Conservation (phyloP, 768 basidiomycete species). For the Pleurotus salmoneostramineus region DNA sequence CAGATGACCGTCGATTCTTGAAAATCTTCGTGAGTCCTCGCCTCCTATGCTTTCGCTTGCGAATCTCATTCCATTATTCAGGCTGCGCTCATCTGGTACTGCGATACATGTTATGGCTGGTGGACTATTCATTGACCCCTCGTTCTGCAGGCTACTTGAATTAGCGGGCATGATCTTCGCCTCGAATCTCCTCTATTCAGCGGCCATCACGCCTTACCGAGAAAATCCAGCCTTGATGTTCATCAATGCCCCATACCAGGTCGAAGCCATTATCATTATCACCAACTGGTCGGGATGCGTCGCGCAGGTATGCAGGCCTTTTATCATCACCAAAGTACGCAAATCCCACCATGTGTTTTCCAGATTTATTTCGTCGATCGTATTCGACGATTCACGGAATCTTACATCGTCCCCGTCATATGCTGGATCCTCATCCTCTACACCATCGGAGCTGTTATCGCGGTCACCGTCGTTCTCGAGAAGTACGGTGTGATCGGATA, state of each 20-base stretch:
- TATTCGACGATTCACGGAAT: background rate
- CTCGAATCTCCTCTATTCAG: background rate
- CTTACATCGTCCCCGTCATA: background rate
- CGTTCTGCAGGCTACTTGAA: background rate
- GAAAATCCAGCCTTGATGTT: background rate
- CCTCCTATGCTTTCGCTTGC: background rate
- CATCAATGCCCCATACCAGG: background rate
- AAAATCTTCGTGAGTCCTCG: constrained; percentile 9
- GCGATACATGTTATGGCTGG: background rate
- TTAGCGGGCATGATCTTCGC: background rate
- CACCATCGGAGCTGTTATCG: background rate
- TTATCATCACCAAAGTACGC: background rate
- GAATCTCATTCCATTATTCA: background rate
- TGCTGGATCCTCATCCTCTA: background rate
- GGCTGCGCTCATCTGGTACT: background rate
- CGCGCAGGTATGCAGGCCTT: background rate
- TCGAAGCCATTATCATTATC: background rate
- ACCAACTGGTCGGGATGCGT: background rate
- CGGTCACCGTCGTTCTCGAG: background rate
- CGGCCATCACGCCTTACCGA: background rate
- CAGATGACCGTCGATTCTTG: background rate
- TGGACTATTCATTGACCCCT: background rate
- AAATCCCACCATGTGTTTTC: background rate
- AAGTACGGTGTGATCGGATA: background rate
- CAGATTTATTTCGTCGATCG: background rate